Conservation (phyloP, 2,329 filamentous ascomycete genomes). For the Hypocrella siamensis region DNA sequence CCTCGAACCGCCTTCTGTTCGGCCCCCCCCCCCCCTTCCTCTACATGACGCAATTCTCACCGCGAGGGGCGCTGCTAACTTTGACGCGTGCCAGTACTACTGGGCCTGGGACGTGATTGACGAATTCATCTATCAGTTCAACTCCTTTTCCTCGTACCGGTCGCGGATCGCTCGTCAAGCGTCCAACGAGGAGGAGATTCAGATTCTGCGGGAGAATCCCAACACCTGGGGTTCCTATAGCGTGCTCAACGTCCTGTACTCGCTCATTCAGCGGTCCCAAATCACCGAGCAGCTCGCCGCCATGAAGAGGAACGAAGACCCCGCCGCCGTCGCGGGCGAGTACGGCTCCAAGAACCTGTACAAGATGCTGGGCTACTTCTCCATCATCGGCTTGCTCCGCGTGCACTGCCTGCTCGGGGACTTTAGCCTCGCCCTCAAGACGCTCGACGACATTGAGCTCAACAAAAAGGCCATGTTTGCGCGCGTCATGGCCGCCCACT, state of each 20-base stretch:
- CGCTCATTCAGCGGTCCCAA: slow-evolving; percentile 93
- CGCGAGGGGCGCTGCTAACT: too few species aligned
- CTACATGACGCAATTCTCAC: too few species aligned
- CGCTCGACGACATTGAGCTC: slow-evolving; percentile 96
- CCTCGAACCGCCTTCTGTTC: too few species aligned
- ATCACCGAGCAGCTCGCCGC: slow-evolving; percentile 95
- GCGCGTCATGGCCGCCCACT: slow-evolving; percentile 97
- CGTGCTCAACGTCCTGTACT: slow-evolving; percentile 97
- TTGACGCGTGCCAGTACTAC: too few species aligned
- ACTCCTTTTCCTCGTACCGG: slow-evolving; percentile 96
- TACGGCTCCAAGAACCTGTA: slow-evolving; percentile 92
- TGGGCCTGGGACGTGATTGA: slow-evolving; percentile 99
- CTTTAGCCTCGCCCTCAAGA: slow-evolving; percentile 96
- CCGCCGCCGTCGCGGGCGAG: slow-evolving; percentile 75
- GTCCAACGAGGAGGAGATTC: slow-evolving; percentile 82
- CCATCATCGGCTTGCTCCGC: slow-evolving; percentile 89
- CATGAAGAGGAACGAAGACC: slow-evolving; percentile 87
- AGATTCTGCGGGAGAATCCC: slow-evolving; percentile 84
- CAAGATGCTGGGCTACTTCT: slow-evolving; percentile 98
- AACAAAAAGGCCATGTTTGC: slow-evolving; percentile 99
- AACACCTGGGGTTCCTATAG: slow-evolving; percentile 99
- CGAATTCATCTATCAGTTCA: slow-evolving; percentile 99
- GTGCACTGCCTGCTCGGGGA: slow-evolving; percentile 95
- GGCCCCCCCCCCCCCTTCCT: too few species aligned
- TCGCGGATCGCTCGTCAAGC: slow-evolving; percentile 73